A percentile compares a stretch with the other conserved stretches of the same genome.
Conservation (phyloP, 179 eudicot species). For the Nepenthes alata region DNA sequence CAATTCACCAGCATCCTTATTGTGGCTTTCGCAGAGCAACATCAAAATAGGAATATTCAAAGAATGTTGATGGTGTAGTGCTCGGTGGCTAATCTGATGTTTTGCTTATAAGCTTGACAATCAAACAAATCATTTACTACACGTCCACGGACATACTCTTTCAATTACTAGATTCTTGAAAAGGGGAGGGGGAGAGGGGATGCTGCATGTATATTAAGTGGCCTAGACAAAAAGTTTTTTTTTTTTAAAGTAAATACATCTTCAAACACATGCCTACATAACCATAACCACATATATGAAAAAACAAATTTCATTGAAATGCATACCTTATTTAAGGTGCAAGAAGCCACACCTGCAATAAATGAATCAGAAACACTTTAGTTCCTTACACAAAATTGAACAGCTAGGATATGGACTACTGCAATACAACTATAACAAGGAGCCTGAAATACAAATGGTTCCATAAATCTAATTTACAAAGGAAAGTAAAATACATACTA, state of each 20-base stretch:
- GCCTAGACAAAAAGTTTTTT: no score
- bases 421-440: not conserved
- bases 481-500: constrained; percentile 22
- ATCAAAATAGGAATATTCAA: no score
- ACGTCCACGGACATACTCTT: no score
- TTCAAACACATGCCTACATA: no score
- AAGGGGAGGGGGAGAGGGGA: no score
- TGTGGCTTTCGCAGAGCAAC: no score
- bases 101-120: constrained; percentile 3
- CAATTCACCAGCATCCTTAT: not conserved
- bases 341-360: constrained; percentile 34
- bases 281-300: not conserved
- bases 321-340: constrained; percentile 36
- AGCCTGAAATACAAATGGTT: constrained; percentile 3
- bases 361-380: constrained; percentile 5
- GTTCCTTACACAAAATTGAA: not conserved
- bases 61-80: not conserved
- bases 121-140: not conserved
- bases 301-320: not conserved
- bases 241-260: no score
- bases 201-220: no score
- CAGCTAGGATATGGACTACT: not conserved
- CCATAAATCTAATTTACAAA: not conserved
- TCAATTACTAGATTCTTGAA: no score
- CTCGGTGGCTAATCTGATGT: not conserved